phyloP scores from a whole-genome alignment of 1,139 yeast species.

The Yamadazyma taylorii region DNA sequence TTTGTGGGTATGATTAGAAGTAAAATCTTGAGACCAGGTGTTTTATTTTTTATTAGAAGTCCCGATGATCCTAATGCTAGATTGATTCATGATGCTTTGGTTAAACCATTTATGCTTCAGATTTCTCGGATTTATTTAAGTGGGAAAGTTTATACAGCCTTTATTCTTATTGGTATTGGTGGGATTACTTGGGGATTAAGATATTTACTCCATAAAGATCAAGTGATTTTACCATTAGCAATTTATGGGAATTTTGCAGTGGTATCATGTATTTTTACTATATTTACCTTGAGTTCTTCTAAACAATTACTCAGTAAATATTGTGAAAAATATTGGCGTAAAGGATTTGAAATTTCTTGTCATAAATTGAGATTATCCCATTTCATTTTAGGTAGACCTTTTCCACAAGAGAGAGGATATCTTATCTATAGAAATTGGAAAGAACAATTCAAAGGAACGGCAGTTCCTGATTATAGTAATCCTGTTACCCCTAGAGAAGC shows the following conservation, averaged over 20 bases:
- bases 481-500: slow-evolving; percentile 60
- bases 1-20: slow-evolving; percentile 83
- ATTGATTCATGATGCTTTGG: slow-evolving; percentile 84
- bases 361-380: slow-evolving; percentile 70
- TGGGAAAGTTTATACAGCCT: slow-evolving; percentile 70
- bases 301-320: slow-evolving; percentile 29
- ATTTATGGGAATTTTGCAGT: slow-evolving; percentile 7
- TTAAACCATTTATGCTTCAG: slow-evolving; percentile 71
- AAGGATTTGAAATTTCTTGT: slow-evolving; percentile 58
- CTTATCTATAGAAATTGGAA: slow-evolving; percentile 55
- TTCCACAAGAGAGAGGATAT: slow-evolving; percentile 74
- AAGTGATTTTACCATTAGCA: slow-evolving; percentile 30
- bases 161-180: slow-evolving; percentile 77
- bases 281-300: slow-evolving; percentile 11
- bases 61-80: slow-evolving; percentile 93
- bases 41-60: slow-evolving; percentile 83
- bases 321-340: slow-evolving; percentile 58
- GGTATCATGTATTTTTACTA: slow-evolving; percentile 7
- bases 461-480: slow-evolving; percentile 53
- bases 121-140: slow-evolving; percentile 73
- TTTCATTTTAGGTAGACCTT: slow-evolving; percentile 68
- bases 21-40: slow-evolving; percentile 80
- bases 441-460: slow-evolving; percentile 36
- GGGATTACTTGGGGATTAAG: slow-evolving; percentile 57
- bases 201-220: slow-evolving; percentile 23